A percentile compares a stretch with the other conserved stretches of the same genome.
Conservation (phyloP, 2,329 filamentous ascomycete species). For the Penicillium freii region DNA sequence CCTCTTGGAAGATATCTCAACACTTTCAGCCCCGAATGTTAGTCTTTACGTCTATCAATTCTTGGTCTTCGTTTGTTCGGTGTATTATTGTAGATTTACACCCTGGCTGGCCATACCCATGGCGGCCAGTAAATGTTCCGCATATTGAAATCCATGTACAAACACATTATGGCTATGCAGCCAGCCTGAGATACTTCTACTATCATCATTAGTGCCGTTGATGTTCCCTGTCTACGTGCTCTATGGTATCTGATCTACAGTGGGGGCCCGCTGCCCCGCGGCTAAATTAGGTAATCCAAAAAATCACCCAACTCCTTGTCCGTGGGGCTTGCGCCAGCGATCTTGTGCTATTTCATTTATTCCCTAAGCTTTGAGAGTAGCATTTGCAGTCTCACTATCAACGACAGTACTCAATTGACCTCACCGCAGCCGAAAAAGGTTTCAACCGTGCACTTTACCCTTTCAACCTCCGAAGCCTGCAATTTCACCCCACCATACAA, state of each 20-base stretch:
- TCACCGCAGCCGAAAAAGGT: not conserved
- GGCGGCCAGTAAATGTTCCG: not conserved
- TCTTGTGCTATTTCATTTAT: not conserved
- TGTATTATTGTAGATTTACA: not conserved
- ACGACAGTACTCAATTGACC: constrained; percentile 3
- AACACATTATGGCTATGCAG: not conserved
- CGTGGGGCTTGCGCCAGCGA: not conserved
- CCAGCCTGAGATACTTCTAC: not conserved
- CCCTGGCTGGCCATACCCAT: not conserved
- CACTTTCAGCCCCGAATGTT: not conserved
- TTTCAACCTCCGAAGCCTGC: not conserved
- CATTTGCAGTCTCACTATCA: not conserved
- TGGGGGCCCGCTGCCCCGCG: constrained; percentile 3
- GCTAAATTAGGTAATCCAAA: constrained; percentile 5
- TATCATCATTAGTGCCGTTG: not conserved
- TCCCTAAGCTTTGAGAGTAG: constrained; percentile 3
- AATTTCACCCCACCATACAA: constrained; percentile 5
- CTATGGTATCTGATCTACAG: not conserved
- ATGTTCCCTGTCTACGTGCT: not conserved
- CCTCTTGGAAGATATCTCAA: not conserved
- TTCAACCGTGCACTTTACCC: not conserved
- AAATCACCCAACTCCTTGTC: not conserved
- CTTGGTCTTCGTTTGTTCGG: not conserved
- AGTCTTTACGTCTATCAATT: not conserved
- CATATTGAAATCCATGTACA: not conserved